Evolutionary conservation across 768 basidiomycete species (phyloP).

Genomic region (Leccinum obscurum): DNA sequence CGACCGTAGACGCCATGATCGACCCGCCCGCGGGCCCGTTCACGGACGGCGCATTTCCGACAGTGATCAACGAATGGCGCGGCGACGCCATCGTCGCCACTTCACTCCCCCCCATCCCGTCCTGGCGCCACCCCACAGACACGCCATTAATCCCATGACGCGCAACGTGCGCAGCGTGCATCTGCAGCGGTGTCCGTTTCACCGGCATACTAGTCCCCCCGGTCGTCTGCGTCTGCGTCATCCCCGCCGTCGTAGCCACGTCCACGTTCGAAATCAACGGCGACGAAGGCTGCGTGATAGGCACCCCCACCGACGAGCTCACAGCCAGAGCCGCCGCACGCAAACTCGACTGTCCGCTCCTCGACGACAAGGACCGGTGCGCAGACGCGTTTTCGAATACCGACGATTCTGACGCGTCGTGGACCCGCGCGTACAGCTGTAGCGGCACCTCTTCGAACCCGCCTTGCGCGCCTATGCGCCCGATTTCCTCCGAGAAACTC

Average conservation of each 20-base stretch:
- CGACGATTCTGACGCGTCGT: slow-evolving; percentile 42
- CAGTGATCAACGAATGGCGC: slow-evolving; percentile 74
- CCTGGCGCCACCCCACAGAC: slow-evolving; percentile 68
- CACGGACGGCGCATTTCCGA: slow-evolving; percentile 48
- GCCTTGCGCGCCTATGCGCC: slow-evolving; percentile 61
- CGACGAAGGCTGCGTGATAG: slow-evolving; percentile 43
- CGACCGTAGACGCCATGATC: slow-evolving; percentile 58
- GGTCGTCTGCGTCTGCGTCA: too few relatives aligned
- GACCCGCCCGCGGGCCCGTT: slow-evolving; percentile 51
- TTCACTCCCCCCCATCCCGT: slow-evolving; percentile 43
- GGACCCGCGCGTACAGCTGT: slow-evolving; percentile 42
- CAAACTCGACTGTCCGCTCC: slow-evolving; percentile 39
- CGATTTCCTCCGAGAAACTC: slow-evolving; percentile 83
- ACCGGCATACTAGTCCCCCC: slow-evolving; percentile 31
- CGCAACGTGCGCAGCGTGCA: slow-evolving; percentile 78
- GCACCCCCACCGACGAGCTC: slow-evolving; percentile 41
- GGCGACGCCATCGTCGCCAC: slow-evolving; percentile 51
- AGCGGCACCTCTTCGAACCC: slow-evolving; percentile 47
- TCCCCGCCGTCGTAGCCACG: background rate
- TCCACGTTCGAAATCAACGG: slow-evolving; percentile 25
- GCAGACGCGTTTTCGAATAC: slow-evolving; percentile 48
- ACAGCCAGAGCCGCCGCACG: slow-evolving; percentile 44
- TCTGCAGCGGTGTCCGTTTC: slow-evolving; percentile 75
- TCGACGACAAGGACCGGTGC: slow-evolving; percentile 48
- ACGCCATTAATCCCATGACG: slow-evolving; percentile 83